Evolutionary conservation across 116 monocot species (phyloP).

Genomic region (Iris pallida): DNA sequence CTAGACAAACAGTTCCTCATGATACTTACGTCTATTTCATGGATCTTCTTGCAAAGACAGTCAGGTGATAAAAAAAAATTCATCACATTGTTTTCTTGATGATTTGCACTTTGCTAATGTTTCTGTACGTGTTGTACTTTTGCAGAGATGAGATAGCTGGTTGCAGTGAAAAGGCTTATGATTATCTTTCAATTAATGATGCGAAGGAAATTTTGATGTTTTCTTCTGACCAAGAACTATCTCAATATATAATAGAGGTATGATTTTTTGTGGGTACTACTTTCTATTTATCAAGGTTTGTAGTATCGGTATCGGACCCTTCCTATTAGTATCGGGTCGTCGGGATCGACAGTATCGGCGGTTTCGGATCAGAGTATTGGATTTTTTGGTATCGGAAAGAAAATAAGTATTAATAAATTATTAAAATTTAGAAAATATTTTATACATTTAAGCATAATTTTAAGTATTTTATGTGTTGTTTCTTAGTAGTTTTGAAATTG

Average conservation of each 20-base stretch:
- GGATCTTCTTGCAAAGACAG: constrained; percentile 98
- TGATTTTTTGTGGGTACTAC: not conserved
- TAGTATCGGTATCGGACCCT: no score
- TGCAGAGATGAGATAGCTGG: constrained; percentile 89
- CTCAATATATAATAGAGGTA: constrained; percentile 67
- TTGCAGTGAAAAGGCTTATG: constrained; percentile 97
- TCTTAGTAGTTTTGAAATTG: no score
- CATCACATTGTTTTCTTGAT: not conserved
- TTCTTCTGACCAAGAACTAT: constrained; percentile 70
- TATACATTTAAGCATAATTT: no score
- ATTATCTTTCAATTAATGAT: constrained; percentile 59
- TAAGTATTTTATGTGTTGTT: no score
- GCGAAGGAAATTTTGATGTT: constrained; percentile 90
- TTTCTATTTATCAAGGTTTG: no score
- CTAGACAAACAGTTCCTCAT: constrained; percentile 83
- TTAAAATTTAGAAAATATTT: no score
- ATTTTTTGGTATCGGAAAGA: no score
- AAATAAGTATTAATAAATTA: no score
- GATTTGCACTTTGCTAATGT: not conserved
- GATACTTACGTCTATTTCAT: constrained; percentile 99
- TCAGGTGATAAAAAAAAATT: constrained; percentile 39
- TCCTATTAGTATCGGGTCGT: no score
- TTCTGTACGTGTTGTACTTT: not conserved
- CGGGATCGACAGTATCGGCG: no score
- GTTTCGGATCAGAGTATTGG: no score